Evolutionary conservation across 1,284 basidiomycete species (phyloP), one percentile per base, ranked within the genome.

Genomic region (Flammula alnicola): DNA sequence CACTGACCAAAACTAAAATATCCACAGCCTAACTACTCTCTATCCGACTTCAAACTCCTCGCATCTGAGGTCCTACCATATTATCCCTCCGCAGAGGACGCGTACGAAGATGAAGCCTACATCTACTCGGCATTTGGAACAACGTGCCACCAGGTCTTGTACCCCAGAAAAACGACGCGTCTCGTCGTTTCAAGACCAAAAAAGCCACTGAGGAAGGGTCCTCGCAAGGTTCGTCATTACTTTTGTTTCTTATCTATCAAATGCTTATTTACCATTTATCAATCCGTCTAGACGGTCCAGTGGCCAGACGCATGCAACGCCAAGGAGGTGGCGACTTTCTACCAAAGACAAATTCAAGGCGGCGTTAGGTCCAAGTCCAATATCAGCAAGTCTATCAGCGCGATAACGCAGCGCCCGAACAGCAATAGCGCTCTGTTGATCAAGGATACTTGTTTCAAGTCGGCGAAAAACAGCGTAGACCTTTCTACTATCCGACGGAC

Each of bases 181-280:
- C 43, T 53, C n/a, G 49, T 54, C n/a, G 19, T 38, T 4, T 57
- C 44, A 0, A 44, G 45, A 11, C 54, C 50, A 29, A 33, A 32
- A 20, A 50, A 33, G 26, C 38, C 46, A 33, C 25, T 19, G 10
- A 46, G 31, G n/a, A 35, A 26, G 37, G 25, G 30, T 20, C 29
- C 35, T 14, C 32, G 44, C 3, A 42, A 38, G 42, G 42, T 51
- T 26, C 25, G 20, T 36, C n/a, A 14, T 16, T 6, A 11, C 26
- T 37, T 20, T 16, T 23, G 22, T 6, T n/a, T 39, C 12, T 10
- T 35, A 12, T 6, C 19, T 36, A 17, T 27, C 26, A 19, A n/a
- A 14, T 35, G 10, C 29, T 17, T 36, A 25, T 31, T 23, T 14
- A 40, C n/a, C 19, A 4, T 35, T n/a, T 14, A n/a, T 16, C 16